Conservation (phyloP, 1,284 basidiomycete species). For the Papiliotrema terrestris region DNA sequence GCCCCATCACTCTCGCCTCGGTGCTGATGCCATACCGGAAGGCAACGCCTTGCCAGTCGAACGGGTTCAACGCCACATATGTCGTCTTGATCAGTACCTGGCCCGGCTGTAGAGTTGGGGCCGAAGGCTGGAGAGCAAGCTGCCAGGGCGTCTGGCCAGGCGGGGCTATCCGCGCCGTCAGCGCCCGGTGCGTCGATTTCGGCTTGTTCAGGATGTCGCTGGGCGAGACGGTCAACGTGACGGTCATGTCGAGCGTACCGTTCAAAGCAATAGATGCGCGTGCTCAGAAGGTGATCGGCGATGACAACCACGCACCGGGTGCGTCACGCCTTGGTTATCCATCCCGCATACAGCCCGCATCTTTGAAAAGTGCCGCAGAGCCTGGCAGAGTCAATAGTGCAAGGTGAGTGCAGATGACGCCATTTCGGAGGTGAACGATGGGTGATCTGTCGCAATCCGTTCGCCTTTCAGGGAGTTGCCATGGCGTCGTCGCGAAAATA, state of each 20-base stretch:
- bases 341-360: no score
- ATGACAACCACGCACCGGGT: no score
- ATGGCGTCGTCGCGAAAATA: no score
- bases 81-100: slow-evolving; percentile 40
- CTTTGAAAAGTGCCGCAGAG: no score
- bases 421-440: no score
- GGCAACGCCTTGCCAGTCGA: slow-evolving; percentile 44
- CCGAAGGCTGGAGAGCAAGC: slow-evolving; percentile 11
- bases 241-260: neutral
- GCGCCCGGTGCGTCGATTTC: slow-evolving; percentile 9
- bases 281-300: no score
- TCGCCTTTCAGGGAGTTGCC: no score
- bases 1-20: slow-evolving; percentile 26
- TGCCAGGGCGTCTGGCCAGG: slow-evolving; percentile 14
- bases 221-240: neutral
- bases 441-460: no score
- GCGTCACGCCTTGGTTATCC: no score
- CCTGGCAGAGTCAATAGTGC: no score
- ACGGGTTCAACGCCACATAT: slow-evolving; percentile 39
- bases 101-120: slow-evolving; percentile 18
- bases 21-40: slow-evolving; percentile 16
- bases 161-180: slow-evolving; percentile 7
- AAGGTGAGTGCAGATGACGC: no score
- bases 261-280: no score
- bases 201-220: neutral